These are phyloP conservation scores for Lachancea sp. DNA, from an alignment of 805 yeast species.

Conservation along the genomic window DNA sequence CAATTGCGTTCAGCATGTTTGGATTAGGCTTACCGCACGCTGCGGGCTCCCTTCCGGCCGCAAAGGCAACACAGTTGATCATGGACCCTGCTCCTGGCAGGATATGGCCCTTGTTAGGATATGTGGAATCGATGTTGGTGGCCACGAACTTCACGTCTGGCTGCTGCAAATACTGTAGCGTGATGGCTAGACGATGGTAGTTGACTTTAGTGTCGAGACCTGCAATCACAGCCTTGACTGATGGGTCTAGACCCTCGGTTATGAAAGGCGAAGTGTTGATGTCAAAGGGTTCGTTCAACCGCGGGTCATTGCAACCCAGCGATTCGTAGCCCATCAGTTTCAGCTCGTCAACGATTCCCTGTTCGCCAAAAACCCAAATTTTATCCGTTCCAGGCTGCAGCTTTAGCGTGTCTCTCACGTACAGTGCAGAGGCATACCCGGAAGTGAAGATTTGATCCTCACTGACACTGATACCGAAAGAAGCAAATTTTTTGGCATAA, in stretches of 20 bases:
- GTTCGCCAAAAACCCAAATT: slow-evolving; percentile 85
- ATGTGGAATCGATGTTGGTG: slow-evolving; percentile 92
- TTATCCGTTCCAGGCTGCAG: slow-evolving; percentile 65
- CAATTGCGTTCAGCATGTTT: slow-evolving; percentile 85
- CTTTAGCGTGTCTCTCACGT: slow-evolving; percentile 67
- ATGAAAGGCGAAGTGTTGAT: slow-evolving; percentile 48
- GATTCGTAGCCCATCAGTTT: slow-evolving; percentile 64
- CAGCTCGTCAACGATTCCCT: slow-evolving; percentile 79
- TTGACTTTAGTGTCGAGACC: slow-evolving; percentile 76
- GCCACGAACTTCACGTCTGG: slow-evolving; percentile 69
- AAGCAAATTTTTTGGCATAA: slow-evolving; percentile 68
- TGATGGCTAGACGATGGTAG: slow-evolving; percentile 73
- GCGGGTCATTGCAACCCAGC: slow-evolving; percentile 78
- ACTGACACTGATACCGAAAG: slow-evolving; percentile 39
- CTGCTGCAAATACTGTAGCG: slow-evolving; percentile 71
- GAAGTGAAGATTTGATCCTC: slow-evolving; percentile 82
- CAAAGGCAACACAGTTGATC: slow-evolving; percentile 66
- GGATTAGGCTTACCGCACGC: slow-evolving; percentile 91
- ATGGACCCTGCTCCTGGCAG: slow-evolving; percentile 95
- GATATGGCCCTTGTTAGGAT: slow-evolving; percentile 78
- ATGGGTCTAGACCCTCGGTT: slow-evolving; percentile 49
- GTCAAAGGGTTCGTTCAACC: slow-evolving; percentile 47
- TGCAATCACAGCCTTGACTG: slow-evolving; percentile 82
- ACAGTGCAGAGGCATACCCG: slow-evolving; percentile 86
- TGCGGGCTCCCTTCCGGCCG: slow-evolving; percentile 77